A percentile compares a stretch with the other conserved stretches of the same genome.
Conservation (phyloP, 306 rosid genomes). For the Fragaria ananassa region DNA sequence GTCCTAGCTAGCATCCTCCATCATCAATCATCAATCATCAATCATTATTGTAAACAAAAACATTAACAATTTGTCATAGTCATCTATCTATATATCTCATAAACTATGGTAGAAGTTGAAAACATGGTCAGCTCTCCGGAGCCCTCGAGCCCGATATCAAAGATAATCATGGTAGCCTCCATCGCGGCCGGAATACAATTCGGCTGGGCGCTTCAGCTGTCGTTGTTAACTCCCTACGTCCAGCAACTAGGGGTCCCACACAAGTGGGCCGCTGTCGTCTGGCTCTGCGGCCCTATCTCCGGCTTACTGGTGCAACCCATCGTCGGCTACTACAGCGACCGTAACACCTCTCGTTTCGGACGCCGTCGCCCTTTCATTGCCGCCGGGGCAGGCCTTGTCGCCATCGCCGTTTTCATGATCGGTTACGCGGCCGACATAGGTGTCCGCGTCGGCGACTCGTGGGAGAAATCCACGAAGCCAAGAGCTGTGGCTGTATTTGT, state of each 20-base stretch:
- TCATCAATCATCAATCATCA: no score
- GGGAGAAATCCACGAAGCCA: constrained; percentile 5
- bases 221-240: constrained; percentile 69
- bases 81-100: neutral
- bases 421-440: constrained; percentile 83
- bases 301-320: constrained; percentile 76
- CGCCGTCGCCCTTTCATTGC: constrained; percentile 80
- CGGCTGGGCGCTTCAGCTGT: constrained; percentile 84
- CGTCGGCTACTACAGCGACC: constrained; percentile 81
- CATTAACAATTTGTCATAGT: neutral
- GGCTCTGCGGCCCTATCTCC: constrained; percentile 89
- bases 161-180: constrained; percentile 51
- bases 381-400: constrained; percentile 44
- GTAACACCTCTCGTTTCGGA: constrained; percentile 67
- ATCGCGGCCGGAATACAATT: constrained; percentile 82
- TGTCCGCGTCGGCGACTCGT: constrained; percentile 40
- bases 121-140: neutral
- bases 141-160: constrained; percentile 30
- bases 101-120: constrained; percentile 7
- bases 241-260: constrained; percentile 68
- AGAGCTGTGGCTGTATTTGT: constrained; percentile 24
- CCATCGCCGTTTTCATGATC: constrained; percentile 65
- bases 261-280: constrained; percentile 60
- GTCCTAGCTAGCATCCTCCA: no score
- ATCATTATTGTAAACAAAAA: no score